Evolutionary conservation across 352 stramenopile genomes (phyloP), one percentile per base, ranked within the genome.

Genomic region (Paralagenidium karlingii): DNA sequence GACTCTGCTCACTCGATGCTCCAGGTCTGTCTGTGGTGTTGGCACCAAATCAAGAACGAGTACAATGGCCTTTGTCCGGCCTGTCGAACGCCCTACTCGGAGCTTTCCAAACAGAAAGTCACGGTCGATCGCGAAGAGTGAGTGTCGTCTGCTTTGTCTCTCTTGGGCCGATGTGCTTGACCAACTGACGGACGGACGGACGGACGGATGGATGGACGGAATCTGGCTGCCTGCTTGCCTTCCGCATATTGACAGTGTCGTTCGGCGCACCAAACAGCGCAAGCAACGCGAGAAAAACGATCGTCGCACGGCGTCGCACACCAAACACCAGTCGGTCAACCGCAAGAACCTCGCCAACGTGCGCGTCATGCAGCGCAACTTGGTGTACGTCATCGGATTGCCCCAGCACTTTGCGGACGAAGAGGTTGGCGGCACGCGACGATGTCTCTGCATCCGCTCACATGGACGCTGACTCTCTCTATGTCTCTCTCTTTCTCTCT

Each of bases 11-110:
- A 31, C 27, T 31, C 28, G n/a, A 11, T 33, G 37, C 12, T 47
- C 13, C 28, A 82, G 73, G 89, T 98, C 10, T 99, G 96, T 79
- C 96, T 99, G 56, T 99, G 96, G 94, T 99, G 96, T 68, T 99
- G 95, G 94, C 92, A 99, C 46, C 87, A 96, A 47, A 98, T 99
- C 58, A 96, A 96, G 68, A 96, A 98, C 59, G 94, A 97, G 49
- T 94, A 98, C 75, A 98, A 97, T 32, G 89, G 79, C 5, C 68
- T 98, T 8, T 99, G 96, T 64, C 96, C 96, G 8, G 95, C 94
- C 8, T 99, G 96, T 58, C 83, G 96, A n/a, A 91, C 86, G 39
- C 86, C 93, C 11, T 99, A 99, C 55, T 74, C 90, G 19, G 90
- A 98, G 51, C 57, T 87, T 11, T 76, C 73, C n/a, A 90, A 90